Base-by-base conservation (phyloP, 2,329 filamentous ascomycete genomes). In the Neonectria ditissima region DNA sequence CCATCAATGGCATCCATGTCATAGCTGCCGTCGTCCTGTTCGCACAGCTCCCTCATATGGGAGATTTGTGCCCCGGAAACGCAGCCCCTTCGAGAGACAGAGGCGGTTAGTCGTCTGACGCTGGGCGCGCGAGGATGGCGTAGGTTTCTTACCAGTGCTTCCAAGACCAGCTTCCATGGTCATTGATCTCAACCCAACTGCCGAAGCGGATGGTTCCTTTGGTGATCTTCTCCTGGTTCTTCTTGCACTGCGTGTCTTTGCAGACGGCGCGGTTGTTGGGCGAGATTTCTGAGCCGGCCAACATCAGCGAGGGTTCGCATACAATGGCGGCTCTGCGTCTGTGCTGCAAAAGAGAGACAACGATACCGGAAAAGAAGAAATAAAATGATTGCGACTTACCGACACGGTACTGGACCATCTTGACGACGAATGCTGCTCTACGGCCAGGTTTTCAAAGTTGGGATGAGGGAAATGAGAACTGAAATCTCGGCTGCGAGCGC, bases 151-250 rank as follows among this genome's bases (percentile, higher is more conserved):
- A 97, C 95, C 95, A 97, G 77, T 98, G 95, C 75, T 91, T 91
- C 89, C 91, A 98, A 61, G 82, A 78, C 88, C 89, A 97, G 73
- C 84, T 85, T 44, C 87, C 87, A 73, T 89, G 84, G 0, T 86
- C 84, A 0, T 82, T 73, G 30, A 91, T 86, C 9, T 86, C 86
- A 66, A 97, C 86, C 83, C 90, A 92, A 22, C 85, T 86, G 44
- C 92, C 95, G 56, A 94, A 87, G 59, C 95, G 91, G 3, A 97
- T 81, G 68, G 93, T 88, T 59, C 91, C 93, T 80, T 97, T 97
- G 26, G 74, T 69, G 74, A 97, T 93, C 80, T 97, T 97, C 73
- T 85, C 75, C 1, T 75, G 82, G 2, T 80, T 80, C 2, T 91
- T 84, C 78, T 94, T 94, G 84, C 95, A 97, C 66, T 89, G 83